Conservation (phyloP, 164 flowering plant genomes). For the Berberis vulgaris region DNA sequence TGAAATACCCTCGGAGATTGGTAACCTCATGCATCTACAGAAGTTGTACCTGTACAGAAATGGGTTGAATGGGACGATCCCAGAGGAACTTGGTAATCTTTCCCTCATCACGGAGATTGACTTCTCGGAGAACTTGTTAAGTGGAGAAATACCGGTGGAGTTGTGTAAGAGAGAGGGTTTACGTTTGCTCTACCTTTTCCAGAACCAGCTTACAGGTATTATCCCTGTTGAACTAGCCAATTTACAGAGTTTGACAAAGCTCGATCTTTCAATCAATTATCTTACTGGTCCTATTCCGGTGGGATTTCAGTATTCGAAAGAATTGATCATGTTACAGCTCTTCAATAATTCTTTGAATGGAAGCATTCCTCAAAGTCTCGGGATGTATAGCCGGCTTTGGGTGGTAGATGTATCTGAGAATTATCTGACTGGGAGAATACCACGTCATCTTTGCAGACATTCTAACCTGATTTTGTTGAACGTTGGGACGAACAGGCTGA, state of each 20-base stretch:
- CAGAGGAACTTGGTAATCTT: slow-evolving; percentile 78
- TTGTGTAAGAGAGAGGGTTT: slow-evolving; percentile 51
- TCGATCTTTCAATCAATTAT: slow-evolving; percentile 76
- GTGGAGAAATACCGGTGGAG: slow-evolving; percentile 76
- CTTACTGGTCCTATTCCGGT: slow-evolving; percentile 75
- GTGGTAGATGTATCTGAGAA: slow-evolving; percentile 83
- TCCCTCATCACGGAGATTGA: slow-evolving; percentile 61
- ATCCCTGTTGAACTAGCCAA: slow-evolving; percentile 65
- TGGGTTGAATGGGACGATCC: slow-evolving; percentile 72
- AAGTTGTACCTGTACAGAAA: slow-evolving; percentile 73
- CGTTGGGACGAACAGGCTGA: slow-evolving; percentile 58
- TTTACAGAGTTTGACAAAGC: slow-evolving; percentile 54
- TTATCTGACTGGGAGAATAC: slow-evolving; percentile 61
- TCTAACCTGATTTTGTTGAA: slow-evolving; percentile 60
- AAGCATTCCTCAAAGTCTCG: slow-evolving; percentile 70
- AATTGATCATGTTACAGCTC: slow-evolving; percentile 63
- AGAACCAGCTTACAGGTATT: slow-evolving; percentile 69
- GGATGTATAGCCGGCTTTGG: slow-evolving; percentile 66
- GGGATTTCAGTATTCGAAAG: slow-evolving; percentile 55
- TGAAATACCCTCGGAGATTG: slow-evolving; percentile 58
- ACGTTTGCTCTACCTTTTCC: slow-evolving; percentile 55
- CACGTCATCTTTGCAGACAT: slow-evolving; percentile 53
- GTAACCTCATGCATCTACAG: slow-evolving; percentile 44
- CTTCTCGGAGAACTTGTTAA: slow-evolving; percentile 71
- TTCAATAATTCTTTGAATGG: slow-evolving; percentile 67